These are phyloP conservation scores for Brassica nigra DNA, from an alignment of 345 rosid species.

Conservation along the genomic window DNA sequence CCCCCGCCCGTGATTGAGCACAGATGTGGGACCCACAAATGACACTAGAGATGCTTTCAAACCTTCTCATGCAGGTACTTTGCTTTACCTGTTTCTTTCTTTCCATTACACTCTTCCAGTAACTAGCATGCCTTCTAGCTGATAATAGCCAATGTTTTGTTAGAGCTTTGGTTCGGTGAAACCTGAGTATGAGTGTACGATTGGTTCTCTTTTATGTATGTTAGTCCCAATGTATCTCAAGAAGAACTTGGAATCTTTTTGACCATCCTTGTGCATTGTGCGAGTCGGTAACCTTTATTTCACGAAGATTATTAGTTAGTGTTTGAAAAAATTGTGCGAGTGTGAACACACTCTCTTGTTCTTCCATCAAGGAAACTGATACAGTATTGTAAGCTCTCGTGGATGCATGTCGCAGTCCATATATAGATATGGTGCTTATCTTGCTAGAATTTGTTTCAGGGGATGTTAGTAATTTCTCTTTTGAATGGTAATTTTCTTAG, in stretches of 20 bases:
- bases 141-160: background rate
- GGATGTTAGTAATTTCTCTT: conserved; percentile 7
- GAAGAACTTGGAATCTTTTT: background rate
- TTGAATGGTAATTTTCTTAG: background rate
- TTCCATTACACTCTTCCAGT: conserved; percentile 48
- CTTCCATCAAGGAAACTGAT: background rate
- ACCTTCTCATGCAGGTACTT: conserved; percentile 85
- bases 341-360: background rate
- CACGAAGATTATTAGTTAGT: background rate
- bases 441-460: background rate
- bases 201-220: background rate
- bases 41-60: conserved; percentile 49
- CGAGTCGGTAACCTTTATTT: background rate
- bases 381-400: background rate
- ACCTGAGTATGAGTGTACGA: background rate
- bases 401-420: background rate
- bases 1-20: too few species aligned
- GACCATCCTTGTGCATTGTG: background rate
- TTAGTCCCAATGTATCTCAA: background rate
- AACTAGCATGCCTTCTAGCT: conserved; percentile 23
- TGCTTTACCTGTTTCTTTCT: background rate
- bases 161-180: background rate
- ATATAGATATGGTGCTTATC: background rate
- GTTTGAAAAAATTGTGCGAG: background rate
- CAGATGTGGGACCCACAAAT: background rate